These are phyloP conservation scores for Aspergillus indologenus DNA, from an alignment of 495 filamentous ascomycete genomes.

Conservation along the genomic window DNA sequence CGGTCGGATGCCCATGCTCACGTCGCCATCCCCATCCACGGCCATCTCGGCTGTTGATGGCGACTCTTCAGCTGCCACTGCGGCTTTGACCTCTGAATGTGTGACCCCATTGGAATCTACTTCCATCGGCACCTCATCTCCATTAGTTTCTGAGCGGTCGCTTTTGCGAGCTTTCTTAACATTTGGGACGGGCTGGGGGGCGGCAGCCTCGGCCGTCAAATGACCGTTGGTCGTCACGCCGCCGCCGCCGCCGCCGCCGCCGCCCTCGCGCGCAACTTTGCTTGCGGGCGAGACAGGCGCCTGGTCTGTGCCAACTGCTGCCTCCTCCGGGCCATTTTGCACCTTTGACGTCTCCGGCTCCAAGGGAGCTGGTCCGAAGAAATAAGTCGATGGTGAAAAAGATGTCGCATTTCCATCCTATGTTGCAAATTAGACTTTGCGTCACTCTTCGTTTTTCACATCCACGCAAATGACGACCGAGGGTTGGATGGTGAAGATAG, in stretches of 20 bases:
- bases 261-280: slow-evolving; percentile 39
- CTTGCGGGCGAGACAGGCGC: slow-evolving; percentile 30
- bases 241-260: not conserved
- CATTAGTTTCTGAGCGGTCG: slow-evolving; percentile 61
- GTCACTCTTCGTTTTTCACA: not conserved
- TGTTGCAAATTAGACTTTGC: slow-evolving; percentile 12
- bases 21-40: slow-evolving; percentile 44
- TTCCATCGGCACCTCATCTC: slow-evolving; percentile 54
- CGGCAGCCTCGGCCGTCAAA: slow-evolving; percentile 27
- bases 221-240: slow-evolving; percentile 43
- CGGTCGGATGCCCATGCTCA: slow-evolving; percentile 37
- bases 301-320: slow-evolving; percentile 29
- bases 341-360: slow-evolving; percentile 31
- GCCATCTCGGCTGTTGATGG: slow-evolving; percentile 16
- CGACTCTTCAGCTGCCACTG: slow-evolving; percentile 30
- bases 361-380: slow-evolving; percentile 50
- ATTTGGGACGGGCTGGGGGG: slow-evolving; percentile 13
- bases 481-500: slow-evolving; percentile 1
- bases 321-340: slow-evolving; percentile 23
- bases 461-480: too few relatives aligned
- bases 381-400: slow-evolving; percentile 40
- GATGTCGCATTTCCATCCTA: slow-evolving; percentile 44
- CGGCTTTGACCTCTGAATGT: slow-evolving; percentile 46
- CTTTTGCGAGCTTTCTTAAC: slow-evolving; percentile 38
- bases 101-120: slow-evolving; percentile 39